Base-by-base conservation (phyloP, 2,329 filamentous ascomycete genomes). In the Penicillium sp. region DNA sequence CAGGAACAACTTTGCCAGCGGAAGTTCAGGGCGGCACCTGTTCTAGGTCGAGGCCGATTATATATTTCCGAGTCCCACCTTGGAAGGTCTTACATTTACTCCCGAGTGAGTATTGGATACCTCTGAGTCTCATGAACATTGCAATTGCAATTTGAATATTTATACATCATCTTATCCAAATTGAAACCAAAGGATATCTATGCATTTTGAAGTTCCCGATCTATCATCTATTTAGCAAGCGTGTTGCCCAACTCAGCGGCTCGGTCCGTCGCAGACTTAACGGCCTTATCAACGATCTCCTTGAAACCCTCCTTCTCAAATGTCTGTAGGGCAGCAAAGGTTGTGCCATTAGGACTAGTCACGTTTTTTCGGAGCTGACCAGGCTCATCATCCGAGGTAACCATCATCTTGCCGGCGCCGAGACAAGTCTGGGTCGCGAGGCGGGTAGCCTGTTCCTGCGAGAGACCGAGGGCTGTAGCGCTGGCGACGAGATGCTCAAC, bases 271-370 rank as follows among this genome's bases (percentile, higher is more conserved):
- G 70, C 70, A 33, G 70, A 61, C 56, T 64, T 62, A 13, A 72
- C 69, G 44, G 70, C 66, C 61, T 70, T 67, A 45, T 72, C 60
- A 21, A 71, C 68, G 11, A 61, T 69, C 18, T 67, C 63, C 23
- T 66, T 51, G 29, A 72, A 71, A 13, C 61, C 63, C 24, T 65
- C 50, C 13, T 60, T 51, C 57, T 69, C 68, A 36, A 72, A 71
- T 0, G 63, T 65, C 56, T 70, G 67, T 8, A 72, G 51, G 1
- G 70, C 70, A 13, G 70, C 70, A 53, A 67, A 58, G 1, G 70
- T 72, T 9, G 70, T 72, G 11, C 70, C 70, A 46, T 72, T 72
- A 6, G 69, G 70, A 44, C 70, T 72, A 24, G 70, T 72, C 9
- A 72, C 70, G 18, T 72, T 72, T 63, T 71, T 68, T 29, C 70